Conservation (phyloP, 139 green algal species). For the Tetradesmus obliquus region DNA sequence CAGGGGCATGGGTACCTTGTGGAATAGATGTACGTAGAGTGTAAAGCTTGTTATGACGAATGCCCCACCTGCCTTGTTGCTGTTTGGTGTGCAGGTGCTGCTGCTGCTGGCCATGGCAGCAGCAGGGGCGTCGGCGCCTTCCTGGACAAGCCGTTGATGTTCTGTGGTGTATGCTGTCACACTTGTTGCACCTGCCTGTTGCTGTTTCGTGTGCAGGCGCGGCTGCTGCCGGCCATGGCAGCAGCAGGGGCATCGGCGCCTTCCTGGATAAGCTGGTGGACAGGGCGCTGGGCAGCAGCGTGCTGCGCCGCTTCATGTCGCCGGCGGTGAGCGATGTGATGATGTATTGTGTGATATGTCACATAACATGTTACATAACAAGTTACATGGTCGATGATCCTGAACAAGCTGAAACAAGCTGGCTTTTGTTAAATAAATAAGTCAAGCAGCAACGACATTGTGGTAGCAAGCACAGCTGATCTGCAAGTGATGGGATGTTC, state of each 20-base stretch:
- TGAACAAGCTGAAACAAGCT: no score
- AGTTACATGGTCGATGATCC: no score
- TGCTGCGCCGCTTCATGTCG: slow-evolving; percentile 45
- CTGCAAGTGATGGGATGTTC: no score
- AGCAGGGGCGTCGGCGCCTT: background rate
- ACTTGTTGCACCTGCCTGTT: no score
- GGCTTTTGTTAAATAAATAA: no score
- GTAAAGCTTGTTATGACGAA: background rate
- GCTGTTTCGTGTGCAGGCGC: slow-evolving; percentile 5
- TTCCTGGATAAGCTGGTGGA: slow-evolving; percentile 50
- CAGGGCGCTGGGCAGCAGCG: slow-evolving; percentile 20
- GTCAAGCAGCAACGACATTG: no score
- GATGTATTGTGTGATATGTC: background rate
- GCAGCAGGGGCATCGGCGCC: background rate
- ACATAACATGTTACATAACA: no score
- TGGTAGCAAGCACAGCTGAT: no score
- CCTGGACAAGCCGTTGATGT: slow-evolving; percentile 45
- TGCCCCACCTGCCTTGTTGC: background rate
- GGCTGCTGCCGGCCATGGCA: background rate
- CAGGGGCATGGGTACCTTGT: no score
- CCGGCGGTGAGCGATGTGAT: slow-evolving; percentile 4
- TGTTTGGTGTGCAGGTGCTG: background rate
- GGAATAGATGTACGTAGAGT: no score
- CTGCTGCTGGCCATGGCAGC: no score
- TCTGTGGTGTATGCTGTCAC: no score